Evolutionary conservation across 352 stramenopile genomes (phyloP), one percentile per base, ranked within the genome.

Genomic region (Phytopythium kandeliae): DNA sequence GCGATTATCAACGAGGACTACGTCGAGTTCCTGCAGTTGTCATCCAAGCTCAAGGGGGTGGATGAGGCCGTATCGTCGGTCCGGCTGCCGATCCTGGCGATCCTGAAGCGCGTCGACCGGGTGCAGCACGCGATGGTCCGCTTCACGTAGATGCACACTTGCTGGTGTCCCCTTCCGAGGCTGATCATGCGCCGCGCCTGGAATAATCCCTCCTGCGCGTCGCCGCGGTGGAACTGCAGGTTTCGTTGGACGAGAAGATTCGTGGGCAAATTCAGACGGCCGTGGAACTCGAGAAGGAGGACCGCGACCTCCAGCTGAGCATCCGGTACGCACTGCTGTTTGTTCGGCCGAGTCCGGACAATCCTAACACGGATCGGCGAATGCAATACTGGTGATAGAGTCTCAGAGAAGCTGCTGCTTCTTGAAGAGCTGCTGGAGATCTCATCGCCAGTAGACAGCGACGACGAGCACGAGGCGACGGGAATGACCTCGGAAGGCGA

Each of bases 1-100:
- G 74, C 80, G 37, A 92, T 95, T 60, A 95, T 95, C 67, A 91
- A 95, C 51, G 71, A 92, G 35, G 85, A 95, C 63, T 95, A 95
- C 54, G 71, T 80, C 43, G 85, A 95, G 68, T 95, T 95, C 52
- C 66, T 95, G 37, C 85, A 95, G 68, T 76, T 95, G 43, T 95
- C 85, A 36, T 86, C 81, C 42, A 87, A 84, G 60, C 71, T 95
- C 26, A 91, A 92, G 56, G 85, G 80, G 21, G 82, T 95, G 26
- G 84, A 95, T 48, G 85, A 89, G 53, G 81, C 85, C 21, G 83
- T 93, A 17, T 86, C 79, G 11, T 89, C 80, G 12, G 75, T 95
- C 31, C 78, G 80, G 26, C 59, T 65, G 38, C 82, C 85, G 26
- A 78, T 95, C 34, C 55, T 81, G 22, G 69, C 65, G 12, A 85